Evolutionary conservation across 139 green algal genomes (phyloP), one percentile per base, ranked within the genome.

Genomic region (Haematococcus lacustris): DNA sequence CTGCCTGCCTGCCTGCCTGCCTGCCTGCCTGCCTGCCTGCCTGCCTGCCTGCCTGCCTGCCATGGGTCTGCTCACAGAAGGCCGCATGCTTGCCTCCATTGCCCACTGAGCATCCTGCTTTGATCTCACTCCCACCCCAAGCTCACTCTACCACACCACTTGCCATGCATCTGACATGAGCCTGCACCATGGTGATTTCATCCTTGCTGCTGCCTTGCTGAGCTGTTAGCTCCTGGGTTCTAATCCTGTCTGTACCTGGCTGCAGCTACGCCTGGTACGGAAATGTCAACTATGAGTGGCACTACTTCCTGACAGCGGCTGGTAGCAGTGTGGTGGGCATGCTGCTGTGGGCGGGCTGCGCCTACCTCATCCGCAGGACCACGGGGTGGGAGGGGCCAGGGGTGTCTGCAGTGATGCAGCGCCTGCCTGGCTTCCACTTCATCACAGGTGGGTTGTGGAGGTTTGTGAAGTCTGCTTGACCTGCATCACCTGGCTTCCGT

Each of bases 241-340:
- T 66, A 13, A 26, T 2, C 59, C 3, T 3, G 7, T 66, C 3
- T 66, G n/a, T 39, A 28, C 28, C 59, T 66, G 23, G 30, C 25
- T 30, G 47, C 63, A 71, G 71, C 50, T 82, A 82, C 65, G 63
- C 70, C 3, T 82, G 77, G 77, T 82, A 70, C 50, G 77, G 68
- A 47, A 76, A 78, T 53, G 25, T 60, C 34, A 71, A 51, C 17
- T 82, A 82, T 63, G 68, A 76, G 25, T 82, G 63, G 61, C 72
- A 82, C 51, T 70, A 76, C 51, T 82, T 82, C 73, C 50, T 79
- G 51, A 66, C 78, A 23, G 77, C 50, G 13, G 47, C 61, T n/a
- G 47, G 71, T 62, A 75, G 66, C 35, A 70, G 40, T 34, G 21
- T 82, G 30, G 39, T 79, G 2, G 77, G 77, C 47, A 63, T 70